Conservation (phyloP, 345 rosid species). For the Carallia pectinifolia region DNA sequence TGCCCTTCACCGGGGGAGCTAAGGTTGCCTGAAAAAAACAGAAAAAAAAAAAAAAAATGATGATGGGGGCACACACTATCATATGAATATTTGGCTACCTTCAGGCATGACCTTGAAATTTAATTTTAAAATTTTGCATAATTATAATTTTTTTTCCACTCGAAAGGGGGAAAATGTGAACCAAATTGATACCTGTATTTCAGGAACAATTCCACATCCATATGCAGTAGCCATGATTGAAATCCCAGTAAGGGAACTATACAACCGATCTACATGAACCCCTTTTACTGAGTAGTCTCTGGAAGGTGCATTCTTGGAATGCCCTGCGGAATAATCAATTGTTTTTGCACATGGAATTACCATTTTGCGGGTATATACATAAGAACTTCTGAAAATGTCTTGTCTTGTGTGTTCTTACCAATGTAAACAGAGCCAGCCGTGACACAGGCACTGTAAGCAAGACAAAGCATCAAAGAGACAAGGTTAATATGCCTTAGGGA, state of each 20-base stretch:
- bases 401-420: conserved; percentile 23
- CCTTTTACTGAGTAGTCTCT: conserved; percentile 48
- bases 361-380: background rate
- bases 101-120: too few species aligned
- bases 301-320: conserved; percentile 38
- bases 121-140: too few species aligned
- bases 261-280: conserved; percentile 21
- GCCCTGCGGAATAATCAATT: conserved; percentile 30
- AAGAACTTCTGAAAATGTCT: background rate
- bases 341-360: background rate
- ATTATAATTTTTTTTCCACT: too few species aligned
- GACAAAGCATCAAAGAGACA: conserved; percentile 42
- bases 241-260: conserved; percentile 46
- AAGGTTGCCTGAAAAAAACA: conserved; percentile 43
- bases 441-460: conserved; percentile 45
- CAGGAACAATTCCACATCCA: conserved; percentile 60
- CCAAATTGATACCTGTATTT: conserved; percentile 46
- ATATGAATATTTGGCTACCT: too few species aligned
- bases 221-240: conserved; percentile 50
- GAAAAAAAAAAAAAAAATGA: background rate
- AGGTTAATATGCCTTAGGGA: conserved; percentile 60
- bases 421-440: conserved; percentile 42
- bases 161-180: background rate
- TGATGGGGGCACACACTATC: background rate
- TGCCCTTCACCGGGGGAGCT: conserved; percentile 57